These are phyloP conservation scores for Colletotrichum godetiae DNA, from an alignment of 2,329 filamentous ascomycete species.

Conservation along the genomic window DNA sequence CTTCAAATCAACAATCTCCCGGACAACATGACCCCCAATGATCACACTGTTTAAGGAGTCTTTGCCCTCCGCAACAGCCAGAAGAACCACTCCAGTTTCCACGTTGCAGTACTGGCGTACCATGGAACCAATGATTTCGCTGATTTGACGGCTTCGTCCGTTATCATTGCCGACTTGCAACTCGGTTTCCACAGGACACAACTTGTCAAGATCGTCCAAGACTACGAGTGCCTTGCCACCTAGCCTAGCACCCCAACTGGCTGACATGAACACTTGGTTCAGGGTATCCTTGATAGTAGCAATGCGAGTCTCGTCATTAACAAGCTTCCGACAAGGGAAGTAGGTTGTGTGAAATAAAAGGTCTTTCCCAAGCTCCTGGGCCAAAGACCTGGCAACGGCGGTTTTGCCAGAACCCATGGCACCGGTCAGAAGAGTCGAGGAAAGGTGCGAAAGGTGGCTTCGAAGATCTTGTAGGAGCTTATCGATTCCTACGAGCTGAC, in stretches of 20 bases:
- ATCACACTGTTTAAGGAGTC: slow-evolving; percentile 92
- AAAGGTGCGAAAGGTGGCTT: slow-evolving; percentile 83
- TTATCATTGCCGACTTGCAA: slow-evolving; percentile 95
- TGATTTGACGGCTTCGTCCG: slow-evolving; percentile 89
- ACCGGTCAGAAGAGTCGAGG: slow-evolving; percentile 90
- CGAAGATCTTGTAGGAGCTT: slow-evolving; percentile 77
- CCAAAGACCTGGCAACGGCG: slow-evolving; percentile 80
- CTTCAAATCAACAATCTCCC: slow-evolving; percentile 89
- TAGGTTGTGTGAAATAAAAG: slow-evolving; percentile 86
- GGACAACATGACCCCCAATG: slow-evolving; percentile 89
- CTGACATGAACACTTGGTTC: slow-evolving; percentile 84
- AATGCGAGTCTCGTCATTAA: slow-evolving; percentile 91
- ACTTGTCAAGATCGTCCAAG: slow-evolving; percentile 90
- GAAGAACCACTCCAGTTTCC: slow-evolving; percentile 83
- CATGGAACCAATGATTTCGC: slow-evolving; percentile 86
- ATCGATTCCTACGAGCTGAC: slow-evolving; percentile 86
- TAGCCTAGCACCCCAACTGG: slow-evolving; percentile 89
- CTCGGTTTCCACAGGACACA: slow-evolving; percentile 94
- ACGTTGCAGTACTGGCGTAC: slow-evolving; percentile 85
- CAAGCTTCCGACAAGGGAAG: slow-evolving; percentile 86
- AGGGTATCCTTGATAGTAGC: slow-evolving; percentile 92
- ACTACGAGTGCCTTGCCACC: slow-evolving; percentile 88
- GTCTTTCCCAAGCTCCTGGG: slow-evolving; percentile 77
- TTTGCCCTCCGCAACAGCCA: slow-evolving; percentile 93
- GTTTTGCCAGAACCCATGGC: slow-evolving; percentile 93